Conservation (phyloP, 495 filamentous ascomycete species). For the Cudoniella acicularis region DNA sequence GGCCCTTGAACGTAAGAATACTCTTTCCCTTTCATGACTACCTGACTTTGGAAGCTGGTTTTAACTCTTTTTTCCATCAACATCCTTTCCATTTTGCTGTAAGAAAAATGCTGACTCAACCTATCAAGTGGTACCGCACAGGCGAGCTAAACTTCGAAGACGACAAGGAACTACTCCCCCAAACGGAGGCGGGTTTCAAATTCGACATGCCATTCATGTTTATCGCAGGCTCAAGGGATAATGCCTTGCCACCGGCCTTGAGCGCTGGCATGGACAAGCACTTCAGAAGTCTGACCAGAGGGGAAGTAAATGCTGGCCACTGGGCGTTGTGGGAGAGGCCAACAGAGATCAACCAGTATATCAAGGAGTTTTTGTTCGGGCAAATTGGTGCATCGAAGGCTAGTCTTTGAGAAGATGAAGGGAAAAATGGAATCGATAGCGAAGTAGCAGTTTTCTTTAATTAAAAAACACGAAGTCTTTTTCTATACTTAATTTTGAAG, state of each 20-base stretch:
- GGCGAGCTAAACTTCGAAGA: conserved; percentile 69
- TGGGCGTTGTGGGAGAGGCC: conserved; percentile 69
- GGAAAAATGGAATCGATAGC: not conserved
- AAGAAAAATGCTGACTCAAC: not conserved
- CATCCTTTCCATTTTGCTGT: too few species aligned
- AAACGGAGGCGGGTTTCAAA: conserved; percentile 30
- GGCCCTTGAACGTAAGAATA: conserved; percentile 55
- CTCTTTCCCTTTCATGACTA: not conserved
- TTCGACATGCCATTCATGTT: conserved; percentile 71
- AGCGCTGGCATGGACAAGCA: conserved; percentile 61
- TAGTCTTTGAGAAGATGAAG: not conserved
- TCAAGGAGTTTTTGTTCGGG: conserved; percentile 20
- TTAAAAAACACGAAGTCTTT: too few species aligned
- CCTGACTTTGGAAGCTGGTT: too few species aligned
- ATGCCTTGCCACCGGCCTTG: conserved; percentile 62
- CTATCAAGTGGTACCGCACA: conserved; percentile 67
- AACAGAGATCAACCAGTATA: conserved; percentile 47
- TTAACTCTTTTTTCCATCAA: not conserved
- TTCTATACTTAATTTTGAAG: too few species aligned
- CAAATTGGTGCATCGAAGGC: not conserved
- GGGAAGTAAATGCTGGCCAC: conserved; percentile 59
- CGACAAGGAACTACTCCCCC: conserved; percentile 47
- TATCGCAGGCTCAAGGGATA: conserved; percentile 66
- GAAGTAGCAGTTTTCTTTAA: not conserved
- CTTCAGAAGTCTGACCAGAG: conserved; percentile 52